Evolutionary conservation across 257 asterid genomes (phyloP).

Genomic region (Rauvolfia tetraphylla): DNA sequence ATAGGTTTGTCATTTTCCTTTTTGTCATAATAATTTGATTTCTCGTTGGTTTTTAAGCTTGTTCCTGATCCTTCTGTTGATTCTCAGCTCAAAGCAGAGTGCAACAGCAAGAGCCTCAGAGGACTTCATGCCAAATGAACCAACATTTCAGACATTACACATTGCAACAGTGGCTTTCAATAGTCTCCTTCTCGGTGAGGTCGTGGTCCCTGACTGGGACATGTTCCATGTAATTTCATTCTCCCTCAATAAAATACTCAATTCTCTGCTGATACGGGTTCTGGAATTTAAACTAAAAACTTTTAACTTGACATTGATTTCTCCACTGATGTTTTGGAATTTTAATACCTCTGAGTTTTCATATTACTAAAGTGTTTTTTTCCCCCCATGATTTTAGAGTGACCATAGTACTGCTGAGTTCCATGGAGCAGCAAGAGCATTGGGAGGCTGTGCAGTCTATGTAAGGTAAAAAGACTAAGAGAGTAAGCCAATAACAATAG

Average conservation of each 20-base stretch:
- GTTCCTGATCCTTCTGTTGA: neutral
- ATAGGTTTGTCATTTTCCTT: conserved; percentile 27
- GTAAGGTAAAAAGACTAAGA: conserved; percentile 37
- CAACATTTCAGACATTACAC: conserved; percentile 51
- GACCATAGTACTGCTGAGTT: conserved; percentile 47
- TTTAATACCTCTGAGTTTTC: neutral
- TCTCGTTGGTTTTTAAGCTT: neutral
- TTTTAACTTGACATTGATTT: no score
- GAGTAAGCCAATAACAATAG: neutral
- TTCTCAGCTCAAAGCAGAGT: conserved; percentile 37
- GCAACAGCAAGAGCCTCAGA: conserved; percentile 66
- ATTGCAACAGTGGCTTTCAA: conserved; percentile 52
- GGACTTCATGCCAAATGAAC: conserved; percentile 62
- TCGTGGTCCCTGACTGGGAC: conserved; percentile 63
- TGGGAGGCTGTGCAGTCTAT: conserved; percentile 63
- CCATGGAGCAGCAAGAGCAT: conserved; percentile 61
- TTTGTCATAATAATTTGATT: neutral
- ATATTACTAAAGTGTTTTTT: neutral
- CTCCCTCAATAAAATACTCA: neutral
- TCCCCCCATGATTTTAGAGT: conserved; percentile 29
- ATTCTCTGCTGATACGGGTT: no score
- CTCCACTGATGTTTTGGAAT: neutral
- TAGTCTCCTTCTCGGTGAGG: conserved; percentile 52
- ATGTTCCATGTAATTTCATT: conserved; percentile 49
- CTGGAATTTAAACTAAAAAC: no score